These are phyloP conservation scores for Xanthoparmelia taractica DNA, from an alignment of 495 filamentous ascomycete species.

Conservation along the genomic window DNA sequence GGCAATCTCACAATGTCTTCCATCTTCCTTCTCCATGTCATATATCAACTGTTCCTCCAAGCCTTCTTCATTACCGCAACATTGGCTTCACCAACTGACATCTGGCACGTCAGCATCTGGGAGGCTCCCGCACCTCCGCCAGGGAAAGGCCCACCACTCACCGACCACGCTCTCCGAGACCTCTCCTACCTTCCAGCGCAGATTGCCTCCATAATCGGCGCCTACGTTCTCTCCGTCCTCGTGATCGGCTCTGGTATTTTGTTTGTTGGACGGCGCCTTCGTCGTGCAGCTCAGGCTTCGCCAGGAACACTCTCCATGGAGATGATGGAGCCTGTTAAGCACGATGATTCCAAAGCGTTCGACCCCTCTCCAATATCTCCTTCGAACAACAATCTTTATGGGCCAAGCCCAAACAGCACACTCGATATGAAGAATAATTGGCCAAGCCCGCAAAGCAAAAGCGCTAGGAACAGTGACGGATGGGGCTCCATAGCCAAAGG, in stretches of 20 bases:
- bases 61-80: constrained; percentile 14
- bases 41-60: constrained; percentile 9
- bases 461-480: constrained; percentile 31
- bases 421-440: constrained; percentile 30
- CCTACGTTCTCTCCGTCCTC: constrained; percentile 67
- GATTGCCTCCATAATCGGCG: constrained; percentile 70
- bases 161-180: constrained; percentile 49
- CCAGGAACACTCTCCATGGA: constrained; percentile 50
- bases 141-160: constrained; percentile 49
- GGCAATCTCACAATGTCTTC: constrained; percentile 19
- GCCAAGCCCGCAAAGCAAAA: constrained; percentile 36
- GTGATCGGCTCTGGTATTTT: constrained; percentile 60
- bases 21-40: constrained; percentile 7
- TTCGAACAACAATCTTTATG: constrained; percentile 30
- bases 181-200: constrained; percentile 58
- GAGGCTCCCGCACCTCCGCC: constrained; percentile 50
- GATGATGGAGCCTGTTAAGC: constrained; percentile 47
- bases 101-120: constrained; percentile 42
- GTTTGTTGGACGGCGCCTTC: constrained; percentile 52
- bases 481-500: constrained; percentile 39
- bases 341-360: constrained; percentile 26
- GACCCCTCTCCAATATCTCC: constrained; percentile 28
- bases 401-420: constrained; percentile 41
- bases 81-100: constrained; percentile 19
- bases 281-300: constrained; percentile 46